Evolutionary conservation across 169 alveolate genomes (phyloP), one percentile per base, ranked within the genome.

Genomic region (Plasmodium gallinaceum): DNA sequence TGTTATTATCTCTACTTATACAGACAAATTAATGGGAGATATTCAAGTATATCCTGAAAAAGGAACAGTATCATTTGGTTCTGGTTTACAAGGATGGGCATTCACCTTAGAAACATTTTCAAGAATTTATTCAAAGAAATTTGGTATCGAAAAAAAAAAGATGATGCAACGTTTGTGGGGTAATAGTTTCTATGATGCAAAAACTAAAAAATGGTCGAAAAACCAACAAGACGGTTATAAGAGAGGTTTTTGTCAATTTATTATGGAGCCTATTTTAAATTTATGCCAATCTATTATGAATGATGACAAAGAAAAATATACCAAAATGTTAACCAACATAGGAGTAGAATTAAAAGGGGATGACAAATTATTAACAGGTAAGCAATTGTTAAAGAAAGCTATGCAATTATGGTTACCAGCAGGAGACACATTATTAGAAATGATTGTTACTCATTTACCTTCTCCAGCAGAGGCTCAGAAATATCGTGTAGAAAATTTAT

Each of bases 401-500:
- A 98, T 98, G 99, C 98, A 98, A 95, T 95, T 98, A 80, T 99
- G 99, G 99, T 94, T 98, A 90, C 99, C 99, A 69, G 99, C 99
- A 46, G 99, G 99, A 39, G 99, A 99, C 92, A 98, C 99, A 37
- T 94, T 99, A 65, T 94, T 98, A 80, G 99, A 98, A 93, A 99
- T 98, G 99, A 98, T 99, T 88, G 99, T 98, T 92, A 92, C 98
- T 73, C 99, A 98, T 95, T 93, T 98, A 88, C 99, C 99, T 24
- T 98, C 99, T 65, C 99, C 99, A 45, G 97, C 95, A 74, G 96
- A 69, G 58, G 99, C 99, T 2, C 99, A 99, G 94, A 98, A 97
- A 95, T 99, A 99, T 96, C 97, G 99, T 95, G 99, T 98, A 37
- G 98, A 97, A 72, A 98, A 97, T 88, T 96, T 98, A 22, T 98